phyloP scores from a whole-genome alignment of 2,329 filamentous ascomycete species.

The Aspergillus felis region DNA sequence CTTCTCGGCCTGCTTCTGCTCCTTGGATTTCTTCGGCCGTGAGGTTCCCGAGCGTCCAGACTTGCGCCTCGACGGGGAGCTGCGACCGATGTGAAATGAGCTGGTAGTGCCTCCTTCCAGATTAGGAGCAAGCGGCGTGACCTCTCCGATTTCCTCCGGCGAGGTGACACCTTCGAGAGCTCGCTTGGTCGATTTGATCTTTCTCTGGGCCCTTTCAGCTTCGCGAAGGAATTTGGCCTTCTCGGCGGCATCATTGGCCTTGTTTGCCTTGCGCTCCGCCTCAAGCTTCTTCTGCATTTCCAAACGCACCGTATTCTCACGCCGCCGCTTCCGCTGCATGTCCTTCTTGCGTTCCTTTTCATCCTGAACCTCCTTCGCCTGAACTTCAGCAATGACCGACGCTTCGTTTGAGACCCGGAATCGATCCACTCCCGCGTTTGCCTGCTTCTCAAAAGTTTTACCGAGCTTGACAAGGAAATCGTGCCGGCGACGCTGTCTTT shows the following conservation, averaged over 20 bases:
- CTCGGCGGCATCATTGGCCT: slow-evolving; percentile 77
- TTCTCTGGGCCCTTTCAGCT: slow-evolving; percentile 86
- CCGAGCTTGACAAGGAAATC: slow-evolving; percentile 54
- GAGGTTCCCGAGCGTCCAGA: slow-evolving; percentile 48
- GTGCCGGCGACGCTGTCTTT: slow-evolving; percentile 56
- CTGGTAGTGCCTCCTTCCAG: slow-evolving; percentile 81
- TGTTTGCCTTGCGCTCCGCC: slow-evolving; percentile 71
- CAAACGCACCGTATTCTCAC: slow-evolving; percentile 89
- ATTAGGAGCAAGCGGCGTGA: slow-evolving; percentile 71
- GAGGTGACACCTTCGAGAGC: slow-evolving; percentile 78
- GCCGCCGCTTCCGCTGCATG: slow-evolving; percentile 94
- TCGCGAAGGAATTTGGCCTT: slow-evolving; percentile 76
- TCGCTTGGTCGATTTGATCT: slow-evolving; percentile 83
- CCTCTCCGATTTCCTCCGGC: slow-evolving; percentile 67
- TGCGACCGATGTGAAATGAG: slow-evolving; percentile 69
- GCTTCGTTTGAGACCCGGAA: slow-evolving; percentile 75
- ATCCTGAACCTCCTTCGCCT: slow-evolving; percentile 82
- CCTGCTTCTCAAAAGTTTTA: slow-evolving; percentile 62
- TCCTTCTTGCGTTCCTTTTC: slow-evolving; percentile 99
- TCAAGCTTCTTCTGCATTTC: slow-evolving; percentile 79
- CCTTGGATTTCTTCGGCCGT: slow-evolving; percentile 82
- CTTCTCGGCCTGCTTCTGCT: slow-evolving; percentile 66
- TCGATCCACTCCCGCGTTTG: slow-evolving; percentile 67
- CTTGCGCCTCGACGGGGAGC: slow-evolving; percentile 49
- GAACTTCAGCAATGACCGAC: slow-evolving; percentile 78